Evolutionary conservation across 2,329 filamentous ascomycete species (phyloP), one percentile per base, ranked within the genome.

Genomic region (Alternaria atra): DNA sequence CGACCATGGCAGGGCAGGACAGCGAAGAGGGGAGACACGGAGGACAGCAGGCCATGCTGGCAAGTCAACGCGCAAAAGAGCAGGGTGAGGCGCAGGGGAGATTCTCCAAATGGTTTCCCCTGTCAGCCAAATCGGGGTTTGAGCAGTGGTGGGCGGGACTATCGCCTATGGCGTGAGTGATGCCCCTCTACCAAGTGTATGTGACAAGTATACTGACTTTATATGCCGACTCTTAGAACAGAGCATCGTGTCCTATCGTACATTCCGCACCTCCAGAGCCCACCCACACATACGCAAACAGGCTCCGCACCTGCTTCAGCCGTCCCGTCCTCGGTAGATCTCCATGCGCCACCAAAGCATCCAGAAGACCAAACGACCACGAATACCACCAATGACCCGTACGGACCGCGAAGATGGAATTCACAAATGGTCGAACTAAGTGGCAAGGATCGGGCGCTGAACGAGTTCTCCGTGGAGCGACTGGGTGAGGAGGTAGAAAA

Each of bases 391-490:
- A 86, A 84, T 52, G 93, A 98, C 71, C 94, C 94, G 0, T 90
- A 92, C 70, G 95, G 95, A 9, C 91, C 91, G 25, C 87, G 95
- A 65, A 85, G 90, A 77, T 98, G 95, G 93, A 87, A 90, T 65
- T 93, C 92, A 34, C 89, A 90, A 61, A 90, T 97, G 84, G 92
- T 99, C 10, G 82, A 90, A 65, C 84, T 99, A 58, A 89, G 90
- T 15, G 95, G 95, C 55, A 95, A 93, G 78, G 89, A 97, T 76
- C 88, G 95, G 51, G 91, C 90, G 3, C 79, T 99, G 64, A 98
- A 99, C 75, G 95, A 99, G 75, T 95, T 97, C 77, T 93, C 91
- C 1, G 88, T 99, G 2, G 92, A 97, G 81, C 86, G 94, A 51
- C 81, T 93, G 1, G 92, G 89, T 35, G 94, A 97, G 75, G 80